Conservation (phyloP, 352 stramenopile genomes). For the Pythium coloratum region DNA sequence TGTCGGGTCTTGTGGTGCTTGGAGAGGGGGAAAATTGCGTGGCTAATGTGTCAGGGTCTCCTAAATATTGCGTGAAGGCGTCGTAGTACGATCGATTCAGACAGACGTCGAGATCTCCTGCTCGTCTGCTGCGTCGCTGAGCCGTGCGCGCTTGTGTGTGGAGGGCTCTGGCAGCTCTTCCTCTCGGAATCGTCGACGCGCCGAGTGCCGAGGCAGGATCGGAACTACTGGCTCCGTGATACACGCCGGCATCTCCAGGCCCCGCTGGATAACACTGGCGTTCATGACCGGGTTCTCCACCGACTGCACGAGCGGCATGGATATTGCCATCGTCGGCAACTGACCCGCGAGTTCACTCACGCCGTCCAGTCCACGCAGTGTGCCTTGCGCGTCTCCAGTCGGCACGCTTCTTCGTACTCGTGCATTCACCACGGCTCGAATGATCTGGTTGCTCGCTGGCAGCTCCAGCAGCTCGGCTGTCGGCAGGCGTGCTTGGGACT, state of each 20-base stretch:
- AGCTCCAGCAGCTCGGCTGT: conserved; percentile 76
- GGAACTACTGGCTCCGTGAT: conserved; percentile 70
- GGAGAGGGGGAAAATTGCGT: conserved; percentile 23
- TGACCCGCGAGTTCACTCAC: conserved; percentile 13
- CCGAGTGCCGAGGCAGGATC: conserved; percentile 65
- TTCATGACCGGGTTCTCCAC: conserved; percentile 73
- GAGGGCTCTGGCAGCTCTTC: conserved; percentile 28
- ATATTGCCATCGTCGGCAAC: conserved; percentile 35
- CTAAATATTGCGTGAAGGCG: conserved; percentile 24
- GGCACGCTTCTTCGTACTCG: conserved; percentile 66
- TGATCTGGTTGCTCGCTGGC: conserved; percentile 84
- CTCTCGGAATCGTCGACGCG: conserved; percentile 58
- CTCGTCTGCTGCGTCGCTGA: conserved; percentile 51
- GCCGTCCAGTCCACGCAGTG: not conserved
- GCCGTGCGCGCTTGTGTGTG: conserved; percentile 61
- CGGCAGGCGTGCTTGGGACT: conserved; percentile 78
- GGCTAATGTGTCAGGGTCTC: conserved; percentile 26
- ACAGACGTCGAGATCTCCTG: conserved; percentile 58
- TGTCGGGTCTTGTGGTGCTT: not conserved
- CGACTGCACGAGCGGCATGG: conserved; percentile 52
- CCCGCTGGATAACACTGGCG: conserved; percentile 70
- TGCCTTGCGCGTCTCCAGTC: not conserved
- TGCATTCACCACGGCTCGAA: conserved; percentile 84
- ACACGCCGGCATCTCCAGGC: conserved; percentile 42
- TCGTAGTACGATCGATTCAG: conserved; percentile 20